A percentile compares a stretch with the other conserved stretches of the same genome.
These are phyloP conservation scores for Marchantia paleacea DNA, from an alignment of 225 moss, liverwort and hornwort species.

Conservation along the genomic window DNA sequence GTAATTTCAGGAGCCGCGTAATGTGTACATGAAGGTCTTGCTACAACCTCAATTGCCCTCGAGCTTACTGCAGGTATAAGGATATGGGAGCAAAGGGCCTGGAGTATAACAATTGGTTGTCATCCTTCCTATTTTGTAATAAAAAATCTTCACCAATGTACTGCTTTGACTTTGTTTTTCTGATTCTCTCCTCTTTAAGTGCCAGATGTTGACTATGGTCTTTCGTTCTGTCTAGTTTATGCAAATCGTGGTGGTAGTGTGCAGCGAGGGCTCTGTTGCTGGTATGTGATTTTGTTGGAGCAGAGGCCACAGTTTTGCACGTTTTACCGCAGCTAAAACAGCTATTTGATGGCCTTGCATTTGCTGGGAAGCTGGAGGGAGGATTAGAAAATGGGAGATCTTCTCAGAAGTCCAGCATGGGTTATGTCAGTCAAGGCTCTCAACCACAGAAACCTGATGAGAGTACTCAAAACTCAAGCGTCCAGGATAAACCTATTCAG, in stretches of 20 bases:
- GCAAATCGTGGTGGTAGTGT: slow-evolving; percentile 54
- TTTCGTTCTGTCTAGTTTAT: background rate
- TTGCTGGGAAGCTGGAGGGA: slow-evolving; percentile 54
- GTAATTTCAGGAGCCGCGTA: slow-evolving; percentile 57
- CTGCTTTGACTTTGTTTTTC: background rate
- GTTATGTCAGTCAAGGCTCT: slow-evolving; percentile 7
- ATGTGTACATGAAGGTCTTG: slow-evolving; percentile 61
- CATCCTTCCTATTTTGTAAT: background rate
- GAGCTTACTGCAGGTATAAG: slow-evolving; percentile 59
- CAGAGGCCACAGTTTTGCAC: slow-evolving; percentile 54
- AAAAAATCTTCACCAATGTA: too few relatives aligned
- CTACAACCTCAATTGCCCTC: slow-evolving; percentile 51
- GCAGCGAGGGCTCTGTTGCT: slow-evolving; percentile 75
- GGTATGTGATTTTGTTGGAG: slow-evolving; percentile 63
- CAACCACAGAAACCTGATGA: slow-evolving; percentile 14
- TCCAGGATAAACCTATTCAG: slow-evolving; percentile 28
- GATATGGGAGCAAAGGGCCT: background rate
- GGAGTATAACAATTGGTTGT: background rate
- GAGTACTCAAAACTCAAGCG: slow-evolving; percentile 23
- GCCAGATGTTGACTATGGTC: background rate
- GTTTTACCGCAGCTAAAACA: slow-evolving; percentile 68
- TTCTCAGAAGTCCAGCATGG: slow-evolving; percentile 15
- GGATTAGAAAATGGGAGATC: slow-evolving; percentile 37
- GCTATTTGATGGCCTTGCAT: slow-evolving; percentile 67
- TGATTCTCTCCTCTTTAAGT: background rate